Conservation (phyloP, 352 stramenopile genomes). For the Pythium sukuiense region DNA sequence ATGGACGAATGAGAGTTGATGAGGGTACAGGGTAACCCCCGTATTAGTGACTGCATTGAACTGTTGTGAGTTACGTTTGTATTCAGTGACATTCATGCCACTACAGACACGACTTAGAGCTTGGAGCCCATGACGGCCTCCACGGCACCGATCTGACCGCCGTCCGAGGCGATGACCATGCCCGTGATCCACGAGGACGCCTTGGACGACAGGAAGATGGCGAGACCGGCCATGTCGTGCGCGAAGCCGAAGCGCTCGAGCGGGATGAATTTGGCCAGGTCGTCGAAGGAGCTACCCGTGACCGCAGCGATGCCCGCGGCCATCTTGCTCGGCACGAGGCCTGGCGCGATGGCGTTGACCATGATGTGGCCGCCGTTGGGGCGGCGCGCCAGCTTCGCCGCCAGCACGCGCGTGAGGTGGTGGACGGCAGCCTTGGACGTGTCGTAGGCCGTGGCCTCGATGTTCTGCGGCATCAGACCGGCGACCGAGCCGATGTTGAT, state of each 20-base stretch:
- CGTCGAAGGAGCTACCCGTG: conserved; percentile 45
- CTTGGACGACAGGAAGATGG: conserved; percentile 90
- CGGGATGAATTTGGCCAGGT: conserved; percentile 75
- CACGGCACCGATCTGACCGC: conserved; percentile 63
- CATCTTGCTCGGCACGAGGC: conserved; percentile 92
- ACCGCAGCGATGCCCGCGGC: conserved; percentile 66
- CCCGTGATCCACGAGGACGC: conserved; percentile 92
- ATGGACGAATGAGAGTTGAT: background rate
- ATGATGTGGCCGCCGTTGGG: conserved; percentile 89
- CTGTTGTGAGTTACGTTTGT: background rate
- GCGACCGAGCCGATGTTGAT: conserved; percentile 79
- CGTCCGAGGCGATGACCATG: conserved; percentile 90
- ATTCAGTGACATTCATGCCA: conserved; percentile 1
- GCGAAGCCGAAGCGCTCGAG: conserved; percentile 79
- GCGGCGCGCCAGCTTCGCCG: conserved; percentile 85
- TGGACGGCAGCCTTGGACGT: conserved; percentile 94
- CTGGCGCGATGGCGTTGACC: conserved; percentile 94
- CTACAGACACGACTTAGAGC: conserved; percentile 17
- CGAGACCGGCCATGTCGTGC: conserved; percentile 92
- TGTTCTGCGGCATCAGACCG: conserved; percentile 82
- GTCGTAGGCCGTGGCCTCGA: conserved; percentile 94
- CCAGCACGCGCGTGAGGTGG: conserved; percentile 91
- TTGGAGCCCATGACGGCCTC: conserved; percentile 50
- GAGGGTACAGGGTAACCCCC: background rate
- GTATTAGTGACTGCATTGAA: background rate